Evolutionary conservation across 306 rosid species (phyloP), one percentile per base, ranked within the genome.

Genomic region (Medicago ruthenica): DNA sequence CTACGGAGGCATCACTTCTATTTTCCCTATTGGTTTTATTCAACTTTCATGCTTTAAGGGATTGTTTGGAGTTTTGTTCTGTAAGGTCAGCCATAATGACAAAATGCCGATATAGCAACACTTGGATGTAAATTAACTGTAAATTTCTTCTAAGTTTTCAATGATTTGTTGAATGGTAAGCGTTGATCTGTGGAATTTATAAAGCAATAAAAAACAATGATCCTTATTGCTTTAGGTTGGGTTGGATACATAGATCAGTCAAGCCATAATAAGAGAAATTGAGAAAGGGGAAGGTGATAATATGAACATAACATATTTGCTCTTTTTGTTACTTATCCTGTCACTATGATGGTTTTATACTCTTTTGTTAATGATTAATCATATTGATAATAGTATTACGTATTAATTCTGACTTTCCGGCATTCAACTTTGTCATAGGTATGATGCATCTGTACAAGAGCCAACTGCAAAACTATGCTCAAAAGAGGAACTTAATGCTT

Each of bases 381-480:
- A 74, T 34, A 1, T 3, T 67, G 61, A 70, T 70, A 4, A 1
- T 34, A 4, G 1, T 39, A 22, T 41, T 71, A 41, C 54, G 42
- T 70, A 51, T 75, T 20, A 12, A 39, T 67, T 18, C 7, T 66
- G 76, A 79, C 15, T 55, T 70, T 24, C 15, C 68, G 50, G 22
- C 60, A 42, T 74, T 73, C 47, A 53, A 67, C 62, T 68, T 70
- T 77, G 42, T 78, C 61, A 70, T 67, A 89, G 97, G 67, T 36
- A 16, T 79, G 80, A 69, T 79, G 54, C 92, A 82, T 84, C 53
- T 89, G 81, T 85, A 85, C 84, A 95, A 92, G 88, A 89, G 80
- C 40, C 89, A 92, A 53, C 83, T 95, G 21, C 97, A 89, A 64
- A 76, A 16, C 39, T 90, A 75, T 59, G 90, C 88, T 57, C 99